Conservation (phyloP, 495 filamentous ascomycete species). For the Podospora comata region DNA sequence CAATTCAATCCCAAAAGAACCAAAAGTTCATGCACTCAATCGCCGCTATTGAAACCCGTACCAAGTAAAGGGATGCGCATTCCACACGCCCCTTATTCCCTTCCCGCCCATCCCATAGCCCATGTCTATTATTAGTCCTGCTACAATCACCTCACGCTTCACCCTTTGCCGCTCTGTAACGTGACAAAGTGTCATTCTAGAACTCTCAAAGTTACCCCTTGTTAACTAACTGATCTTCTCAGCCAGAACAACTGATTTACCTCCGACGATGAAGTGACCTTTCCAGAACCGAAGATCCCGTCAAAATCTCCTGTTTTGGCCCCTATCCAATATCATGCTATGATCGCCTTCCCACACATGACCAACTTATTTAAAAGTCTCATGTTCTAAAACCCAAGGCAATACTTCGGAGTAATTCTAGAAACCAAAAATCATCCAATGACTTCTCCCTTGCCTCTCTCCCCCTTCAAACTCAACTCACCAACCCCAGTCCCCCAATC, state of each 20-base stretch:
- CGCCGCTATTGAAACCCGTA: background rate
- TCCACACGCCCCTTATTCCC: background rate
- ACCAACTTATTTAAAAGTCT: background rate
- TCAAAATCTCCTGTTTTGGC: background rate
- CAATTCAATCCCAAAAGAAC: background rate
- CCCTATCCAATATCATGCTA: background rate
- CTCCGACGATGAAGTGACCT: background rate
- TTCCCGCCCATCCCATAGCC: background rate
- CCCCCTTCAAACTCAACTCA: background rate
- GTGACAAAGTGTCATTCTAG: background rate
- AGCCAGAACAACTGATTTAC: background rate
- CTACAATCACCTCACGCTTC: background rate
- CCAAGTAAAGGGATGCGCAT: background rate
- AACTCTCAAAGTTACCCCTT: background rate
- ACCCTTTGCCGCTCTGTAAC: background rate
- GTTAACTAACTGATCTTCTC: background rate
- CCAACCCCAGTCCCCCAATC: background rate
- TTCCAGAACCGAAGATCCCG: background rate
- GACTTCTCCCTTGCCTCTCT: background rate
- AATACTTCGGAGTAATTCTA: background rate
- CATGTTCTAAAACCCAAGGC: background rate
- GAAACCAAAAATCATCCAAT: background rate
- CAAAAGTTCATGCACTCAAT: background rate
- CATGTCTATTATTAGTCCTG: background rate
- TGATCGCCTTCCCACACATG: background rate